phyloP scores from a whole-genome alignment of 257 asterid species.

The Penstemon eatonii region DNA sequence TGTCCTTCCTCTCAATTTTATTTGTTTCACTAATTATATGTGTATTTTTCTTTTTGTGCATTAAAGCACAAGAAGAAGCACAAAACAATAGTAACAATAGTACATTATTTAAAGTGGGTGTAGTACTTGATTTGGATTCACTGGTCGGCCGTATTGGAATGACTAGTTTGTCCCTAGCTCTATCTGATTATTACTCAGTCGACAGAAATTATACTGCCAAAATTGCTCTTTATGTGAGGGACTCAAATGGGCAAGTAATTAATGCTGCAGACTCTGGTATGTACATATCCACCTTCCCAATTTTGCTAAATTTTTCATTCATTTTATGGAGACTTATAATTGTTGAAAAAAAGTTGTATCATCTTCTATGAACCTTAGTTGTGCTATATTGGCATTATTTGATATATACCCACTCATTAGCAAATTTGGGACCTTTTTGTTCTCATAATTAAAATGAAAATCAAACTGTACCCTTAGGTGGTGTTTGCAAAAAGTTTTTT shows the following conservation, averaged over 20 bases:
- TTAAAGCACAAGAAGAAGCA: neutral
- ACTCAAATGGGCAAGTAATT: slow-evolving; percentile 40
- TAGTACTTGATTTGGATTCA: slow-evolving; percentile 18
- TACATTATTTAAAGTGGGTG: slow-evolving; percentile 3
- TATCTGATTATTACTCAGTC: slow-evolving; percentile 38
- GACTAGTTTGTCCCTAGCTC: slow-evolving; percentile 42
- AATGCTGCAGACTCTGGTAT: slow-evolving; percentile 57
- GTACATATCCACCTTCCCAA: neutral
- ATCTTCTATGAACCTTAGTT: too few relatives aligned
- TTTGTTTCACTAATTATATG: neutral
- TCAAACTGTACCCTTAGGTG: too few relatives aligned
- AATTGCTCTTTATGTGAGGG: slow-evolving; percentile 38
- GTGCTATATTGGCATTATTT: too few relatives aligned
- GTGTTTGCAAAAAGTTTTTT: too few relatives aligned
- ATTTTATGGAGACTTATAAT: too few relatives aligned
- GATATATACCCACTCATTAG: too few relatives aligned
- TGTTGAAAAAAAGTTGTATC: too few relatives aligned
- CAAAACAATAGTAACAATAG: neutral
- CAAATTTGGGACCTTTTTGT: too few relatives aligned
- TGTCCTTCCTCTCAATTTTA: neutral
- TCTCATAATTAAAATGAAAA: too few relatives aligned
- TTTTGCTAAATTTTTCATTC: neutral
- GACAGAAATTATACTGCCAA: slow-evolving; percentile 29
- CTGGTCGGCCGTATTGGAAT: slow-evolving; percentile 44
- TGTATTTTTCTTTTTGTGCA: neutral